These are phyloP conservation scores for Sporothrix brunneoviolacea DNA, from an alignment of 2,329 filamentous ascomycete genomes.

Conservation along the genomic window DNA sequence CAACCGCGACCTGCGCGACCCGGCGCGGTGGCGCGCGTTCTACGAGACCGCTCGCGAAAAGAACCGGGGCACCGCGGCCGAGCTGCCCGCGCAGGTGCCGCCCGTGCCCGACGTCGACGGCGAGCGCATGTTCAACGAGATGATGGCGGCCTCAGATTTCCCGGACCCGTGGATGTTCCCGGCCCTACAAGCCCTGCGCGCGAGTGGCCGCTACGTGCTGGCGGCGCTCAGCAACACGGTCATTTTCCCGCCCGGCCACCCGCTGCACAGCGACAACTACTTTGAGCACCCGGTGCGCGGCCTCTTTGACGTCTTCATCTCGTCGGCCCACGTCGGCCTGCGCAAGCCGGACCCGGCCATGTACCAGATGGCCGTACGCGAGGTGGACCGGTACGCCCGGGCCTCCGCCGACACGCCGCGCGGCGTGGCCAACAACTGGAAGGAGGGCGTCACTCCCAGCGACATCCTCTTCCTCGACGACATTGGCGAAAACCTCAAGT, in stretches of 20 bases:
- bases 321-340: constrained; percentile 77
- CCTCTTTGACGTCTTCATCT: constrained; percentile 82
- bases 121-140: constrained; percentile 76
- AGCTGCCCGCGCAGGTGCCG: constrained; percentile 40
- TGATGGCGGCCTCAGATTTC: constrained; percentile 68
- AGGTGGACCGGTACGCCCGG: constrained; percentile 57
- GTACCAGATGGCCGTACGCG: constrained; percentile 65
- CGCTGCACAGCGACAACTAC: constrained; percentile 51
- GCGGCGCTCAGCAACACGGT: constrained; percentile 87
- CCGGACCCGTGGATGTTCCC: constrained; percentile 87
- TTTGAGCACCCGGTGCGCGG: constrained; percentile 51
- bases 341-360: constrained; percentile 81
- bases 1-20: constrained; percentile 62
- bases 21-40: constrained; percentile 63
- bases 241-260: constrained; percentile 71
- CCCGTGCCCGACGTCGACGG: constrained; percentile 68
- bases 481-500: constrained; percentile 88
- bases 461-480: constrained; percentile 89
- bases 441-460: constrained; percentile 46
- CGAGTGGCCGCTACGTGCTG: constrained; percentile 60
- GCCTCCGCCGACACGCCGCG: constrained; percentile 37
- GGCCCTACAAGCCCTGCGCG: constrained; percentile 63
- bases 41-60: constrained; percentile 33
- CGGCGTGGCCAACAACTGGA: constrained; percentile 37
- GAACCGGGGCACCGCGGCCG: constrained; percentile 9